Evolutionary conservation across 805 yeast species (phyloP).

Genomic region (Cyberlindnera suaveolens): DNA sequence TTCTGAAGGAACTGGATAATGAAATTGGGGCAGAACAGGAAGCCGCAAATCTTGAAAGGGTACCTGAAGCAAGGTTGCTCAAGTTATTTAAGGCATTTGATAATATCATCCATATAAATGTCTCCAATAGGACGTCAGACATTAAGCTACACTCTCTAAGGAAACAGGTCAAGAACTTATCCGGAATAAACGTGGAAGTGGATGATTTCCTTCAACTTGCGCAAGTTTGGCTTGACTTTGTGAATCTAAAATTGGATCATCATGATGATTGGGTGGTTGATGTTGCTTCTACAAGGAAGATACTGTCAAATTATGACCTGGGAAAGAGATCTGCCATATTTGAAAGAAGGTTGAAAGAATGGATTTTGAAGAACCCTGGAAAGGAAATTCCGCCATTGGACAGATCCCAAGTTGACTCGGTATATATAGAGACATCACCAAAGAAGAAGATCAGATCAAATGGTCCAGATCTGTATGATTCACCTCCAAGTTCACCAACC

Average conservation of each 20-base stretch:
- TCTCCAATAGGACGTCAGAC: constrained; percentile 15
- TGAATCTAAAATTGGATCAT: constrained; percentile 10
- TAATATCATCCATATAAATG: constrained; percentile 10
- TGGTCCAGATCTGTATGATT: too few relatives aligned
- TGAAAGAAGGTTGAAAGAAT: constrained; percentile 6
- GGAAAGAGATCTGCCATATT: constrained; percentile 7
- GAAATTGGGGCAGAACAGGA: constrained; percentile 38
- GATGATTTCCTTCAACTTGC: constrained; percentile 14
- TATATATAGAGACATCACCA: not conserved
- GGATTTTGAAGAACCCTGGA: constrained; percentile 12
- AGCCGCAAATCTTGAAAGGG: constrained; percentile 31
- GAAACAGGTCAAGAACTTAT: constrained; percentile 11
- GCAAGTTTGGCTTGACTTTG: constrained; percentile 18
- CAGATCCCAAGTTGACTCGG: not conserved
- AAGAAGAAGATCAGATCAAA: constrained; percentile 6
- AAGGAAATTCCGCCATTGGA: constrained; percentile 12
- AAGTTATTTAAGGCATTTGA: constrained; percentile 17
- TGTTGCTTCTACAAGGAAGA: constrained; percentile 8
- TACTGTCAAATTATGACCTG: constrained; percentile 6
- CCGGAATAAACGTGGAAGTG: constrained; percentile 5
- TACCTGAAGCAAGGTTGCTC: constrained; percentile 8
- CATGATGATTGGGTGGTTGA: constrained; percentile 17
- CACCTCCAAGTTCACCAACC: too few relatives aligned
- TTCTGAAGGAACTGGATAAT: constrained; percentile 36
- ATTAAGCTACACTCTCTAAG: constrained; percentile 10